These are phyloP conservation scores for Eudorina sp. DNA, from an alignment of 139 green algal species.

Conservation along the genomic window DNA sequence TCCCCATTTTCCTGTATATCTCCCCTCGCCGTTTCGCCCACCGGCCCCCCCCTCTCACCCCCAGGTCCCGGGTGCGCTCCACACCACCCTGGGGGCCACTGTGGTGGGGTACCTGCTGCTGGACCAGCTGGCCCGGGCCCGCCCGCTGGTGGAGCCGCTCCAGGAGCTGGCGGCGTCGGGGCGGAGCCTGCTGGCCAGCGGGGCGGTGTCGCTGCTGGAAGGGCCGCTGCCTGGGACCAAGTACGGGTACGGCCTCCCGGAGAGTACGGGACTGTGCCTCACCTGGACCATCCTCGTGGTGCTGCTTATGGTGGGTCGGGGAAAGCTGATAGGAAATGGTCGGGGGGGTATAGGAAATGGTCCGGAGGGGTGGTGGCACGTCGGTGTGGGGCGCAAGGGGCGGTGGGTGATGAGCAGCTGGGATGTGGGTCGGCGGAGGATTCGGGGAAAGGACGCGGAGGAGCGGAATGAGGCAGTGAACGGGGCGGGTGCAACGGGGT, in stretches of 20 bases:
- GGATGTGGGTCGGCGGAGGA: too few species aligned
- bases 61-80: conserved; percentile 38
- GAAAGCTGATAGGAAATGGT: too few species aligned
- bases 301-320: conserved; percentile 46
- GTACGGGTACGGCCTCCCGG: conserved; percentile 49
- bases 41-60: too few species aligned
- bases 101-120: conserved; percentile 31
- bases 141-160: conserved; percentile 39
- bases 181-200: conserved; percentile 2
- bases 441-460: too few species aligned
- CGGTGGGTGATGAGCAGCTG: too few species aligned
- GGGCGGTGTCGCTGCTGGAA: conserved; percentile 7
- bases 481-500: too few species aligned
- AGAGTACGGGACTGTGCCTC: conserved; percentile 10
- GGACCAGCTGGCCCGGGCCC: conserved; percentile 42
- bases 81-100: conserved; percentile 19
- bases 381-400: too few species aligned
- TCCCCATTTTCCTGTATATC: too few species aligned
- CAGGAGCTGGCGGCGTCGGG: conserved; percentile 19
- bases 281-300: conserved; percentile 41
- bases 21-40: too few species aligned
- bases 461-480: too few species aligned
- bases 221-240: background rate
- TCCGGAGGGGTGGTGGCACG: too few species aligned
- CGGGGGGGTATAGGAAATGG: too few species aligned